Evolutionary conservation across 768 basidiomycete species (phyloP), one percentile per base, ranked within the genome.

Genomic region (Mycena crocata): DNA sequence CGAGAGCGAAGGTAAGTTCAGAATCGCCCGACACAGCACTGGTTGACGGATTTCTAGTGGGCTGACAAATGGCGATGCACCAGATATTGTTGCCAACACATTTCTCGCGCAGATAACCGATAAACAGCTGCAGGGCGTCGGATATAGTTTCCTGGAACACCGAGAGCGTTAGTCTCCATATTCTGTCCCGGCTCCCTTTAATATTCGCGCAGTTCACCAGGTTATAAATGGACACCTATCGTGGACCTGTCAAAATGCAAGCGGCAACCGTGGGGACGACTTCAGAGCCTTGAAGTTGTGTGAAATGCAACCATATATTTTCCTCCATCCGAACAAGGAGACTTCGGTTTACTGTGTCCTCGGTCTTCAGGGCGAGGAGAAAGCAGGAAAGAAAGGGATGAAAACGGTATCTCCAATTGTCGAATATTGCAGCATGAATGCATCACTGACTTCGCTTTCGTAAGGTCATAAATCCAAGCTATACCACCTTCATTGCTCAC

Each of bases 401-500:
- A 50, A 57, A 9, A 76, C 75, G 10, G 77, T 77, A 67, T 39
- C 35, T 28, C 31, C 60, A n/a, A n/a, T n/a, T n/a, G n/a, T 45
- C n/a, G n/a, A 59, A 30, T n/a, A 58, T 46, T 1, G n/a, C 13
- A 3, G 23, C 30, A 26, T 24, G 24, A n/a, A 19, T 6, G 35
- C 15, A 9, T 24, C 28, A 24, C 52, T 64, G 24, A 55, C 26
- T 3, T 30, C 56, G 40, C n/a, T 48, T 6, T 31, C n/a, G n/a
- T n/a, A n/a, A 79, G 76, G 73, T 67, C 4, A 58, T 78, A 15
- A 79, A 79, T 51, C 76, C 77, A 7, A 69, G 69, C 2, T 80
- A 79, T 46, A 72, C 71, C 0, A 59, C 68, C 9, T 78, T 74
- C 30, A 77, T 79, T 49, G 73, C 77, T 0, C 77, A 78, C 54